phyloP scores from a whole-genome alignment of 2,329 filamentous ascomycete species.

The Pezicula carpinea region DNA sequence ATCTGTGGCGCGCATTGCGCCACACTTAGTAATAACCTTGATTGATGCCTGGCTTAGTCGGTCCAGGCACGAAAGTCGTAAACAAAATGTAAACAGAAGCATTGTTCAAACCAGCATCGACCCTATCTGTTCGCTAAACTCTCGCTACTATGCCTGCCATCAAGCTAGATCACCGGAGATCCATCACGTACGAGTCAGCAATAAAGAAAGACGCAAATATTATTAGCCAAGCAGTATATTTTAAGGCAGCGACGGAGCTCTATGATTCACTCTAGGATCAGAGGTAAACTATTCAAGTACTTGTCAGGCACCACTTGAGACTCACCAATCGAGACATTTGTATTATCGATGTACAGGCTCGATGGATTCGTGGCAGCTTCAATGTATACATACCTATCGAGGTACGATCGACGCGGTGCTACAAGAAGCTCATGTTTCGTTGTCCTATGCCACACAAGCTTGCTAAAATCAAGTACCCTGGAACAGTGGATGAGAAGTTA shows the following conservation, averaged over 20 bases:
- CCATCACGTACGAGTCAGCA: constrained; percentile 6
- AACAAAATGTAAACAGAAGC: background rate
- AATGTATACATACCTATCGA: constrained; percentile 31
- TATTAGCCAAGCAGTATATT: constrained; percentile 7
- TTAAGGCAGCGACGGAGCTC: constrained; percentile 9
- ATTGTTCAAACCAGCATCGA: background rate
- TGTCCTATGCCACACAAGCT: constrained; percentile 24
- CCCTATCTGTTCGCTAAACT: no score
- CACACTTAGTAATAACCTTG: background rate
- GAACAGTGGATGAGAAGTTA: constrained; percentile 31
- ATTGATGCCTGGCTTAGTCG: background rate
- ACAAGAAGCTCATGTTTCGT: constrained; percentile 23
- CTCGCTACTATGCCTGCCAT: no score
- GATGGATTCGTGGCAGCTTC: constrained; percentile 32
- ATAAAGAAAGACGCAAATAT: constrained; percentile 11
- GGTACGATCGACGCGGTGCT: constrained; percentile 17
- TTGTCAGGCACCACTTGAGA: constrained; percentile 22
- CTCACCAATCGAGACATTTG: constrained; percentile 21
- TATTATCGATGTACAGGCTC: constrained; percentile 14
- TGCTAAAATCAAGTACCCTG: constrained; percentile 20
- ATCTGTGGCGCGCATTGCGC: no score
- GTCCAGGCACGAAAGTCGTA: background rate
- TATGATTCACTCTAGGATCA: constrained; percentile 16
- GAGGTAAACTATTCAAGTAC: constrained; percentile 15
- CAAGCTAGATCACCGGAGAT: background rate